Base-by-base conservation (phyloP, 148 eudicot genomes). In the Vaccinium macrocarpon region DNA sequence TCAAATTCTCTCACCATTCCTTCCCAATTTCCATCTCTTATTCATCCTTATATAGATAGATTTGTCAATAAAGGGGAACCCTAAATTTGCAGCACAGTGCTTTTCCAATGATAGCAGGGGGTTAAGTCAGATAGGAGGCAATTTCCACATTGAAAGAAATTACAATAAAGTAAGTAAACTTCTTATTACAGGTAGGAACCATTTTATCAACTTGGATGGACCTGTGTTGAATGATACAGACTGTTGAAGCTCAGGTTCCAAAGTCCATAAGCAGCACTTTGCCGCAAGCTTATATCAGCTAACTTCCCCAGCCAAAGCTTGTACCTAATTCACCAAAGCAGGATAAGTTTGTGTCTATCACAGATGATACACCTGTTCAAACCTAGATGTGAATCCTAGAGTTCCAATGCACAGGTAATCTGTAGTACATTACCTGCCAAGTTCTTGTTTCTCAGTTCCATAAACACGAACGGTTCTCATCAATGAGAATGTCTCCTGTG, bases 381-480 rank as follows among this genome's bases (percentile, higher is more conserved):
- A 4, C 21, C 7, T 4, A 50, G 9, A 61, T 82, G 59, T 70
- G 78, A 70, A 19, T 51, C 42, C 46, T 66, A 18, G 52, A 48
- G 21, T 23, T 8, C 76, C 51, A 77, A 1, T 66, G 78, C 48
- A 50, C 61, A 48, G 76, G 49, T n/a, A 15, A 32, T 38, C 38
- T 13, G 14, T 68, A 27, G 72, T 64, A 55, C 52, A 79, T 86
- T 75, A 97, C 99, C 99, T 97, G 89, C 88, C 87, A 81, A 91
- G 83, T 95, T 97, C 99, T 86, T 85, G 92, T 62, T 90, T 83
- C 92, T 97, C 98, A 25, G 99, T 93, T 88, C 99, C 99, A 89
- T 97, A 97, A 79, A 97, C 99, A 84, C 99, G 92, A 82, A 97
- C 96, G 75, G 99, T 97, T 87, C 99, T 91, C 91, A 97, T 92